Evolutionary conservation across 2,329 filamentous ascomycete species (phyloP).

Genomic region (Clarireedia paspali): DNA sequence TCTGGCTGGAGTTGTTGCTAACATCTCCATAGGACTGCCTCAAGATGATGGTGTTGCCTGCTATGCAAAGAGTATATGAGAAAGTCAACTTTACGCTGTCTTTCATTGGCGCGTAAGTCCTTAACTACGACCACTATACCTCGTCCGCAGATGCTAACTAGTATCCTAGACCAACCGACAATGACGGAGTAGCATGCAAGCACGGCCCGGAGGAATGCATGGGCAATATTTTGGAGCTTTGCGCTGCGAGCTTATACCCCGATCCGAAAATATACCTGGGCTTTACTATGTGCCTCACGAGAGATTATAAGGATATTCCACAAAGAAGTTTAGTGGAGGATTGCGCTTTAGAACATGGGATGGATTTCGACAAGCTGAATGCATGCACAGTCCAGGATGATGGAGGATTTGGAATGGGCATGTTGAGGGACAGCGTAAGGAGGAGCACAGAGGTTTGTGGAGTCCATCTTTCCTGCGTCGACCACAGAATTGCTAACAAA

Average conservation of each 20-base stretch:
- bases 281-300: slow-evolving; percentile 84
- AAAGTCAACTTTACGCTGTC: slow-evolving; percentile 89
- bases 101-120: slow-evolving; percentile 64
- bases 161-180: slow-evolving; percentile 49
- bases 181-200: slow-evolving; percentile 79
- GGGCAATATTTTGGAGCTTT: slow-evolving; percentile 91
- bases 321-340: slow-evolving; percentile 70
- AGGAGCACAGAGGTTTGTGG: slow-evolving; percentile 49
- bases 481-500: slow-evolving; percentile 1
- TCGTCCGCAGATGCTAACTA: no score
- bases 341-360: slow-evolving; percentile 84
- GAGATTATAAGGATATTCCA: slow-evolving; percentile 71
- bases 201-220: slow-evolving; percentile 88
- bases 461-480: background rate
- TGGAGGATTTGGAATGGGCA: slow-evolving; percentile 58
- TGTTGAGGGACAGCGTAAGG: slow-evolving; percentile 61
- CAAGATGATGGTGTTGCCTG: slow-evolving; percentile 69
- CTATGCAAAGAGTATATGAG: slow-evolving; percentile 72
- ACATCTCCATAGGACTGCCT: slow-evolving; percentile 57
- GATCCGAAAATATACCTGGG: slow-evolving; percentile 83
- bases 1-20: background rate
- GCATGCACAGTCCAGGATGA: slow-evolving; percentile 72
- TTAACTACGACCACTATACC: background rate
- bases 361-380: slow-evolving; percentile 76
- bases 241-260: slow-evolving; percentile 74